These are phyloP conservation scores for Backusella tarrabulga DNA, from an alignment of 192 early-diverging fungal species.

Conservation along the genomic window DNA sequence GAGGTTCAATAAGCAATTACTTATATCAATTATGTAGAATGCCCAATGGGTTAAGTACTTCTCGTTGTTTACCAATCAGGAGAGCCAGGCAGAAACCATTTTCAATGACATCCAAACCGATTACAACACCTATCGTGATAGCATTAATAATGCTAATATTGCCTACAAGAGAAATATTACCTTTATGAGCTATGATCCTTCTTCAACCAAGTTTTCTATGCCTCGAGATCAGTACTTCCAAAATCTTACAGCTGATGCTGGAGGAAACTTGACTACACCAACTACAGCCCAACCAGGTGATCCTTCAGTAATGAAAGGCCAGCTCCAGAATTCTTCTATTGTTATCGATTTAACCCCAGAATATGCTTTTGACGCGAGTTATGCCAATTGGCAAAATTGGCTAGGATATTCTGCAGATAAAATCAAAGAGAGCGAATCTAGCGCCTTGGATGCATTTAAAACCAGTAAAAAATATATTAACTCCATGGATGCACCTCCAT, in stretches of 20 bases:
- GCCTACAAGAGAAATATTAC: slow-evolving; percentile 35
- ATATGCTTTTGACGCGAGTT: slow-evolving; percentile 9
- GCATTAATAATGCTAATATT: slow-evolving; percentile 16
- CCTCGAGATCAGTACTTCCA: slow-evolving; percentile 30
- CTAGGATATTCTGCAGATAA: slow-evolving; percentile 13
- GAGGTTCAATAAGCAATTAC: neutral
- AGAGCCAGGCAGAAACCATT: slow-evolving; percentile 14
- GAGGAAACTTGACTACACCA: slow-evolving; percentile 24
- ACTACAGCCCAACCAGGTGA: slow-evolving; percentile 16
- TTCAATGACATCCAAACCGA: slow-evolving; percentile 31
- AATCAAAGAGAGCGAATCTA: slow-evolving; percentile 10
- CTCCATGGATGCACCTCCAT: slow-evolving; percentile 30
- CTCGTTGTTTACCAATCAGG: slow-evolving; percentile 41
- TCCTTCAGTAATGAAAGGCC: slow-evolving; percentile 15
- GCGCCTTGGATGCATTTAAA: slow-evolving; percentile 8
- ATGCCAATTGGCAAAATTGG: slow-evolving; percentile 16
- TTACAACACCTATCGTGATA: slow-evolving; percentile 14
- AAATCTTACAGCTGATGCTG: slow-evolving; percentile 44
- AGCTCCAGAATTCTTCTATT: slow-evolving; percentile 25
- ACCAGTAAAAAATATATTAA: slow-evolving; percentile 22
- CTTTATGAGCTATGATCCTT: slow-evolving; percentile 39
- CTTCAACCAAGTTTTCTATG: slow-evolving; percentile 19
- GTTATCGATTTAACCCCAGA: slow-evolving; percentile 30
- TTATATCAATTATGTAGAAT: slow-evolving; percentile 9
- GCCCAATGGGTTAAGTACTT: slow-evolving; percentile 42